phyloP scores from a whole-genome alignment of 2,329 filamentous ascomycete species.

The Sporothrix protearum region DNA sequence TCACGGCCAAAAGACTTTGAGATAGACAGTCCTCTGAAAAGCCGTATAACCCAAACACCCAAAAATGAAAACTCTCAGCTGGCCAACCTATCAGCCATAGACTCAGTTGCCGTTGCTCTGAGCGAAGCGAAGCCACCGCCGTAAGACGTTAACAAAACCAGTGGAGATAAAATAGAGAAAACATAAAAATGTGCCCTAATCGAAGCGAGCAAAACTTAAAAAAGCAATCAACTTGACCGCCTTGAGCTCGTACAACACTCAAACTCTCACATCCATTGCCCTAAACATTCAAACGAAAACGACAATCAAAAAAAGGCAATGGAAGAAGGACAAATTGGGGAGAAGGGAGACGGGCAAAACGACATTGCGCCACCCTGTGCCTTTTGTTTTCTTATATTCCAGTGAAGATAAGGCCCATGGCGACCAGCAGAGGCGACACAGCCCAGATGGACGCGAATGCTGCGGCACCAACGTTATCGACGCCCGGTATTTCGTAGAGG shows the following conservation, averaged over 20 bases:
- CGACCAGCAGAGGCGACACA: constrained; percentile 58
- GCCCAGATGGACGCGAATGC: constrained; percentile 75
- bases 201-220: neutral
- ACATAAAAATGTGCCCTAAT: neutral
- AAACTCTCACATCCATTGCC: neutral
- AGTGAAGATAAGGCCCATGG: constrained; percentile 52
- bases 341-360: neutral
- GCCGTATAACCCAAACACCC: neutral
- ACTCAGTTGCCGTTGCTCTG: neutral
- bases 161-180: neutral
- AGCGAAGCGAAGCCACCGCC: neutral
- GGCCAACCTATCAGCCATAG: neutral
- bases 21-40: neutral
- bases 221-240: neutral
- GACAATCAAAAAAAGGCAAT: neutral
- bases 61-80: neutral
- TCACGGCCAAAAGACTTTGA: neutral
- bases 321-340: neutral
- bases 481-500: constrained; percentile 63
- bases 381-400: constrained; percentile 28
- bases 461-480: constrained; percentile 65
- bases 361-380: neutral
- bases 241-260: neutral
- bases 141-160: neutral
- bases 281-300: neutral